Base-by-base conservation (phyloP, 2,329 filamentous ascomycete species). In the Alternaria infectoria region DNA sequence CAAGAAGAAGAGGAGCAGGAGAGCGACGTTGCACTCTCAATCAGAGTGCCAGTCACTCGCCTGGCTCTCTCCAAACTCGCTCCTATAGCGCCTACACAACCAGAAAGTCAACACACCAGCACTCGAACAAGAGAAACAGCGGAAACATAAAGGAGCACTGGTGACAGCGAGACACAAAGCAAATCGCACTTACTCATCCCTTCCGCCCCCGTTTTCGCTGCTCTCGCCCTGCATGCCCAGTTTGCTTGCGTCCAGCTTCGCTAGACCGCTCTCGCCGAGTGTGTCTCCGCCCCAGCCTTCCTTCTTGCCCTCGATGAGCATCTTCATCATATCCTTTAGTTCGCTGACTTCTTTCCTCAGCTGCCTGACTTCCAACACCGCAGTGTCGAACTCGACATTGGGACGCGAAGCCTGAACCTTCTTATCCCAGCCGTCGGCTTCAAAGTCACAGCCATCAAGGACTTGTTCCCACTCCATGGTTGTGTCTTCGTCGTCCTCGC, bases 381-480 rank as follows among this genome's bases (percentile, higher is more conserved):
- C 89, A 11, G 86, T 87, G 66, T 97, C 93, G 30, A 90, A 87
- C 71, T 93, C 91, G 5, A 98, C 87, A 77, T 98, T 93, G 1
- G 93, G 91, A 77, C 89, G 92, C 21, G 88, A 90, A n/a, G 84
- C 82, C 54, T 89, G 85, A 3, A 97, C 93, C 59, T 86, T 90
- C 84, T 96, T 93, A 36, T 87, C 84, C 96, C 96, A 99, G 0
- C 91, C 93, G 65, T 95, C 92, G 1, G 87, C 84, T 74, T 97
- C 92, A 73, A 96, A 92, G 75, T 97, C 91, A 19, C 95, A 77
- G 56, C 91, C 86, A 7, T 84, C 84, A 9, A 85, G 81, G 75
- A 95, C 84, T 78, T 97, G 91, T 81, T 99, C 96, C 96, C 96
- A 99, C 77, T 97, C 95, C 75, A 98, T 91, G 9, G 91, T 82